phyloP scores from a whole-genome alignment of 2,329 filamentous ascomycete genomes.

The Colletotrichum sp. region DNA sequence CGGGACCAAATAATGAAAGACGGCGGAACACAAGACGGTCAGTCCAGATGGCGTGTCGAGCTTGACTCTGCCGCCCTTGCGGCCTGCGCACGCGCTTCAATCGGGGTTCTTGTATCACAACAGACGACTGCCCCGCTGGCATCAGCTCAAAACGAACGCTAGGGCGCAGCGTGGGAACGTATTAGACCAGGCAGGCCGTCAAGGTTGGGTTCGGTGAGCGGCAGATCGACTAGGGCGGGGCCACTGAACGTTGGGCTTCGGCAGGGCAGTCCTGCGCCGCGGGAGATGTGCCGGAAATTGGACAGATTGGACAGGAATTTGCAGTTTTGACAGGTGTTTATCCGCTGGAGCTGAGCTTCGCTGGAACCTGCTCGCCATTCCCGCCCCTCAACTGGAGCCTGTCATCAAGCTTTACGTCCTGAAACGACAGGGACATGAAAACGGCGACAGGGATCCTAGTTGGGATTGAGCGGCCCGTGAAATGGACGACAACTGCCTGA shows the following conservation, averaged over 20 bases:
- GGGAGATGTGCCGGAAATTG: neutral
- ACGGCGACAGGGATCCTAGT: conserved; percentile 5
- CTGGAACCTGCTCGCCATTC: neutral
- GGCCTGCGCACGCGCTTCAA: neutral
- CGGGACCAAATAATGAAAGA: neutral
- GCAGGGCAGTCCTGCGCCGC: neutral
- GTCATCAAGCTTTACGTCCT: conserved; percentile 18
- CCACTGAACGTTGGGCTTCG: neutral
- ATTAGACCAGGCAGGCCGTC: neutral
- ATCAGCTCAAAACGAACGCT: neutral
- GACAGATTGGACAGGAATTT: neutral
- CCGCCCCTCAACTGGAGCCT: neutral
- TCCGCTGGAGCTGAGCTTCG: neutral
- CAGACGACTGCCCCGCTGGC: neutral
- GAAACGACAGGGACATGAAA: conserved; percentile 14
- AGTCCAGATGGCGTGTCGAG: neutral
- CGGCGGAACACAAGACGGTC: neutral
- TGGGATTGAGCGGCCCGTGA: conserved; percentile 6
- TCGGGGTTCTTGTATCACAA: neutral
- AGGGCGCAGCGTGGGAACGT: neutral
- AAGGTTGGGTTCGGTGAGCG: conserved; percentile 1
- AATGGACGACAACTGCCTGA: conserved; percentile 1
- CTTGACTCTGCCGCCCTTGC: neutral
- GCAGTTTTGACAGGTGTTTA: neutral
- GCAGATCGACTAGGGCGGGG: conserved; percentile 17